Conservation (phyloP, 1,284 basidiomycete species). For the Pascua guehoae region DNA sequence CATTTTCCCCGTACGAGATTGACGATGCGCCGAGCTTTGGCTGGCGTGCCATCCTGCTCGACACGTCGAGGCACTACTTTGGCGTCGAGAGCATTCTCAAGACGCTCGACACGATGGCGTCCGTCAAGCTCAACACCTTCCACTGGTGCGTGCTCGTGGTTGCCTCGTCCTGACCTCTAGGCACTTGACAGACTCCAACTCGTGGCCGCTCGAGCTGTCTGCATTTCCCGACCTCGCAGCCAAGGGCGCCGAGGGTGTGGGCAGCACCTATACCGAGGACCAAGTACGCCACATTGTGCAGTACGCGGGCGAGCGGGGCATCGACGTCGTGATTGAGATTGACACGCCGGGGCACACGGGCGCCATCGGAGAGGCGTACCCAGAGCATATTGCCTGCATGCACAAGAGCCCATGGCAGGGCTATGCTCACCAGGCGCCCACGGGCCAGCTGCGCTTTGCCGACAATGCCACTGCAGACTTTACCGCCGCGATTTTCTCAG, state of each 20-base stretch:
- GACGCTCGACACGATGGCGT: slow-evolving; percentile 75
- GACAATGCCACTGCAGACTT: slow-evolving; percentile 53
- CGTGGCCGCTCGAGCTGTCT: slow-evolving; percentile 68
- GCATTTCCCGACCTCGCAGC: slow-evolving; percentile 61
- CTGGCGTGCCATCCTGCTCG: slow-evolving; percentile 70
- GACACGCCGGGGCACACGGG: slow-evolving; percentile 69
- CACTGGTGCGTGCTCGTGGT: slow-evolving; percentile 60
- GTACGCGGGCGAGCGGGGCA: slow-evolving; percentile 74
- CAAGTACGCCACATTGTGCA: slow-evolving; percentile 64
- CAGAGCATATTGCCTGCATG: slow-evolving; percentile 70
- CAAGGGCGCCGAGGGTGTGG: slow-evolving; percentile 65
- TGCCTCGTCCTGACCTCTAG: slow-evolving; percentile 45
- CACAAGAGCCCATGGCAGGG: slow-evolving; percentile 59
- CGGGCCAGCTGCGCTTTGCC: slow-evolving; percentile 73
- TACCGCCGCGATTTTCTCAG: slow-evolving; percentile 53
- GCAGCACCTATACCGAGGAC: slow-evolving; percentile 58
- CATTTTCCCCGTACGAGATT: slow-evolving; percentile 44
- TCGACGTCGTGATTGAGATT: slow-evolving; percentile 72
- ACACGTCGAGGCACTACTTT: slow-evolving; percentile 55
- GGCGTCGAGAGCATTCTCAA: not conserved
- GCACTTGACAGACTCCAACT: slow-evolving; percentile 33
- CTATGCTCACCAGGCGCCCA: slow-evolving; percentile 60
- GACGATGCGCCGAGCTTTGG: slow-evolving; percentile 50
- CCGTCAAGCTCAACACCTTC: not conserved
- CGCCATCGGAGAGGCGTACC: slow-evolving; percentile 61